A percentile compares a stretch with the other conserved stretches of the same genome.
These are phyloP conservation scores for Neospora caninum DNA, from an alignment of 169 alveolate species.

Conservation along the genomic window DNA sequence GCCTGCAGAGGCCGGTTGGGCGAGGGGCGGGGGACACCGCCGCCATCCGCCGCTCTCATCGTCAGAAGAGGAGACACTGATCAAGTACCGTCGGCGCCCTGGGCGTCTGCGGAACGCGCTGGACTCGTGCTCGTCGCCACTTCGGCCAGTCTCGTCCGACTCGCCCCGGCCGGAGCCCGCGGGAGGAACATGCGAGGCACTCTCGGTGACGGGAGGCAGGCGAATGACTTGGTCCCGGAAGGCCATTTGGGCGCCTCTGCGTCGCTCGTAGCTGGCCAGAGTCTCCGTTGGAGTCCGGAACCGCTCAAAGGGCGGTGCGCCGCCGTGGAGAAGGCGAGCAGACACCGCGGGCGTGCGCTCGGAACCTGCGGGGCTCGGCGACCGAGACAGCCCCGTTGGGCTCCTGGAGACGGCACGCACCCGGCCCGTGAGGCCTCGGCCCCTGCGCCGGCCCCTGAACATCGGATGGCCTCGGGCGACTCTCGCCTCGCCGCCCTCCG, in stretches of 20 bases:
- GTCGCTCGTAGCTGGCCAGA: not conserved
- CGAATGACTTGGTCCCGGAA: not conserved
- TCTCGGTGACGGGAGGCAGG: not conserved
- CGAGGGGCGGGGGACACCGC: not conserved
- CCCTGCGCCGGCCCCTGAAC: not conserved
- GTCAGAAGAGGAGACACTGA: not conserved
- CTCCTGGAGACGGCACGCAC: not conserved
- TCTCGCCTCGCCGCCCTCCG: not conserved
- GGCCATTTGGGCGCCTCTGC: not conserved
- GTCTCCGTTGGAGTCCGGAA: not conserved
- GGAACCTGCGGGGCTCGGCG: not conserved
- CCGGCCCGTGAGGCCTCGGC: not conserved
- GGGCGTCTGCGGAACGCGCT: no score
- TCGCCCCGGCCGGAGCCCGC: not conserved
- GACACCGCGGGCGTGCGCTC: not conserved
- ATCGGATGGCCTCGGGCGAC: not conserved
- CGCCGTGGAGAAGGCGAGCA: not conserved
- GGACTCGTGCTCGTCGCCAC: no score
- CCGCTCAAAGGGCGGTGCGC: not conserved
- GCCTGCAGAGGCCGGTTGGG: not conserved
- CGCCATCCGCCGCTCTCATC: not conserved
- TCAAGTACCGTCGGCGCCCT: no score
- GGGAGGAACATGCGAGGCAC: not conserved
- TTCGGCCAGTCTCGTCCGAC: not conserved
- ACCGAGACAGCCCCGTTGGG: not conserved